Base-by-base conservation (phyloP, 805 yeast genomes). In the Lachancea sp. region DNA sequence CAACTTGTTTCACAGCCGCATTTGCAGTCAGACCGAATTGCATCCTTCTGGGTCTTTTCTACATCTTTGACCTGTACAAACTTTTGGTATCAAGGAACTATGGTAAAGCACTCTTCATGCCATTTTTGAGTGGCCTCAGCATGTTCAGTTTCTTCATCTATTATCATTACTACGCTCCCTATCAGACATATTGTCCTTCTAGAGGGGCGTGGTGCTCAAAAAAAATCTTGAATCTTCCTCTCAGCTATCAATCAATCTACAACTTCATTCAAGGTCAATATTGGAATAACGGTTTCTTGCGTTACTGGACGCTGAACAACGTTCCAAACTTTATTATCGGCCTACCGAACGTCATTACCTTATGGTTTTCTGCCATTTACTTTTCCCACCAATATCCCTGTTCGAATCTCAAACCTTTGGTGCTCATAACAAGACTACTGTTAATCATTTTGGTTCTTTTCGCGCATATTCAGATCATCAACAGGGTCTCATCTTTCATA, bases 391-490 rank as follows among this genome's bases (percentile, higher is more conserved):
- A 62, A 32, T 58, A 67, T 61, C 67, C 76, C 53, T 58, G 59
- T 38, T 58, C 54, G 56, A 50, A 67, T 42, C 58, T 64, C 16
- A 54, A 56, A 38, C 75, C 80, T 1, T 52, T 77, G 9, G 57
- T 74, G 17, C 38, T 69, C 6, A 67, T 78, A 31, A 72, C 75
- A 48, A 44, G 57, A 3, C 49, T 73, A 0, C 71, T 81, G 50
- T 40, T 81, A 2, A 40, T 77, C 3, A 67, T 84, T 4, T 78
- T 81, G 5, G 22, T 78, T 1, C 67, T 79, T 29, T 67, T 79
- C 42, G 86, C 93, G 78, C 90, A 91, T 62, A 85, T 83, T 31
- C 99, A 91, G 62, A 88, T 90, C 30, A 70, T 91, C 46, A 87
- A 85, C 33, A 72, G 99, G 44, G 75, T 90, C 3, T 77, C 83